Conservation (phyloP, 2,329 filamentous ascomycete genomes). For the Fusarium newnesense region DNA sequence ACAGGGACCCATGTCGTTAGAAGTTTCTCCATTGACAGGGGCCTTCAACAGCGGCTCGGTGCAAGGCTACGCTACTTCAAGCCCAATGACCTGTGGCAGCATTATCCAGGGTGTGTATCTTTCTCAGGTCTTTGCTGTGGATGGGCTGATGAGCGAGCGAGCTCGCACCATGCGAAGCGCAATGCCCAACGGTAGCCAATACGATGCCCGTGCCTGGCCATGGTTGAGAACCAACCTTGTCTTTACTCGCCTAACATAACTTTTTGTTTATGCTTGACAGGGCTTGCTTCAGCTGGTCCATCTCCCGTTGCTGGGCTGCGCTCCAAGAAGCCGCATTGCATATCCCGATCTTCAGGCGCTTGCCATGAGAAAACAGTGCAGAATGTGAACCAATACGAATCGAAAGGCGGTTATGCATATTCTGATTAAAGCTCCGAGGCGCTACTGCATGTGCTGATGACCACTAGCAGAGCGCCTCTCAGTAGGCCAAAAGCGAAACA, state of each 20-base stretch:
- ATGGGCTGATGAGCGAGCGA: conserved; percentile 40
- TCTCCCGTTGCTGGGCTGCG: conserved; percentile 16
- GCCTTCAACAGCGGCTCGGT: conserved; percentile 28
- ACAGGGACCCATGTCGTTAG: conserved; percentile 20
- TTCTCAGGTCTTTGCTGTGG: conserved; percentile 29
- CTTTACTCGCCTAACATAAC: conserved; percentile 13
- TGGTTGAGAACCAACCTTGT: conserved; percentile 13
- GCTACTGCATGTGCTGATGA: conserved; percentile 33
- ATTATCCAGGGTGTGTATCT: conserved; percentile 26
- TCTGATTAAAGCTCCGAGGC: conserved; percentile 18
- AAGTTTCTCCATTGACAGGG: conserved; percentile 26
- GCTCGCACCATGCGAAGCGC: conserved; percentile 33
- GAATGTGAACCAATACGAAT: conserved; percentile 15
- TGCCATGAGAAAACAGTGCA: background rate
- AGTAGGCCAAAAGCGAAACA: conserved; percentile 9
- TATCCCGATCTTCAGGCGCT: conserved; percentile 1
- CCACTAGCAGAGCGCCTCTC: conserved; percentile 25
- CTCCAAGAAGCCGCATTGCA: background rate
- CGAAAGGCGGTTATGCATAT: conserved; percentile 28
- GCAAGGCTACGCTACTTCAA: background rate
- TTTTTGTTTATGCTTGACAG: conserved; percentile 42
- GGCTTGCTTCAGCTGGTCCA: conserved; percentile 26
- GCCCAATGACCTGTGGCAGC: conserved; percentile 28
- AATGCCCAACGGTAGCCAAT: conserved; percentile 39
- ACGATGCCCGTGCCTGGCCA: conserved; percentile 32